A percentile compares a stretch with the other conserved stretches of the same genome.
Evolutionary conservation across 225 moss, liverwort and hornwort genomes (phyloP).

Genomic region (Anthoceros angustus): DNA sequence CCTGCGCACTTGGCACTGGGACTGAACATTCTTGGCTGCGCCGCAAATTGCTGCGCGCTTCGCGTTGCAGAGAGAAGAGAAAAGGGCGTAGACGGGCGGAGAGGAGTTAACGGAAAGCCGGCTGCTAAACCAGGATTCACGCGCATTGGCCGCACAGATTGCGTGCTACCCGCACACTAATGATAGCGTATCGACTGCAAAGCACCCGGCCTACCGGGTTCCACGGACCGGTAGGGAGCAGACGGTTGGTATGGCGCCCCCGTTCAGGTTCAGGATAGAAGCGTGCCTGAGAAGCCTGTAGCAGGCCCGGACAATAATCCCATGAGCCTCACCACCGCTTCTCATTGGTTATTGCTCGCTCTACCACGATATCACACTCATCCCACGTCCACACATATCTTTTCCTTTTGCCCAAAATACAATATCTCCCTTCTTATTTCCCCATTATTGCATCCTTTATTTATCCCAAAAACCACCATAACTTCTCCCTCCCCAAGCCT

Average conservation of each 20-base stretch:
- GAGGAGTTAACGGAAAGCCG: not conserved
- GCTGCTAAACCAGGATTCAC: not conserved
- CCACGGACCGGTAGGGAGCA: not conserved
- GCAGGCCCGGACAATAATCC: conserved; percentile 2
- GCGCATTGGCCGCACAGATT: conserved; percentile 3
- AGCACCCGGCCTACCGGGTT: not conserved
- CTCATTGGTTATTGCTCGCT: not conserved
- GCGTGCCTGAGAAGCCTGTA: not conserved
- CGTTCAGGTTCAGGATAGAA: no score
- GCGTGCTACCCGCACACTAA: not conserved
- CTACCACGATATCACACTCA: not conserved
- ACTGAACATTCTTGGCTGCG: not conserved
- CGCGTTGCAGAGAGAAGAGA: not conserved
- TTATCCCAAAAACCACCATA: no score
- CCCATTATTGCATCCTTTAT: no score
- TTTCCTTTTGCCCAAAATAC: not conserved
- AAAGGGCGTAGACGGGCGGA: not conserved
- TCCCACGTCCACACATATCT: not conserved
- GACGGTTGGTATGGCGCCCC: no score
- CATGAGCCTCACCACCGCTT: not conserved
- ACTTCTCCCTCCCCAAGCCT: no score
- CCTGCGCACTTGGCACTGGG: not conserved
- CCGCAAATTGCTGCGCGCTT: conserved; percentile 4
- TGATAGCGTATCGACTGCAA: not conserved
- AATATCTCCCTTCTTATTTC: no score